Base-by-base conservation (phyloP, 2,329 filamentous ascomycete genomes). In the Berkeleyomyces basicola region DNA sequence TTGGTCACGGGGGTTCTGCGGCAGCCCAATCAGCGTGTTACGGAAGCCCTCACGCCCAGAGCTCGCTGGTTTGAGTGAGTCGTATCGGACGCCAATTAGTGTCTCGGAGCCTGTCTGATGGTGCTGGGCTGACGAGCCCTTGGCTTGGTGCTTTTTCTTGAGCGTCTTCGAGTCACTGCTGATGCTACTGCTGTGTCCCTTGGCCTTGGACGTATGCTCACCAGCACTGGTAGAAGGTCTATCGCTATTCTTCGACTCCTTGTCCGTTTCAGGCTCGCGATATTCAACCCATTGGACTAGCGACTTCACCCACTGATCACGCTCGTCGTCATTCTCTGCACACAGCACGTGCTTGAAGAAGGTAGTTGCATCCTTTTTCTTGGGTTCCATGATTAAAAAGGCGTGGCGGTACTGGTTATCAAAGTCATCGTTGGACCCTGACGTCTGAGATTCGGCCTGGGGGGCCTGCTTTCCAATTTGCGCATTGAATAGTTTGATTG, bases 361-460 rank as follows among this genome's bases (percentile, higher is more conserved):
- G 67, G 87, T 90, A 31, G 80, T 85, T 0, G 90, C 90, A 70
- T 99, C 93, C 73, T 96, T 97, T 73, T 90, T 90, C 77, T 99
- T 99, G 1, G 92, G 92, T 70, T 99, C 93, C 61, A 97, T 72
- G 61, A 99, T 88, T 55, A 97, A 77, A 75, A 99, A 99, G 0
- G 93, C 93, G 74, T 99, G 93, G 4, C 93, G 87, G 71, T 96
- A 99, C 72, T 97, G 90, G 70, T 95, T 95, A 65, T 97, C 93
- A 58, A 83, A 76, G 62, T 96, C 90, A 53, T 95, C 90, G 16
- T 82, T 79, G 4, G 44, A 37, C 4, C 60, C 60, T 4, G 64
- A 44, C 3, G 58, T 14, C 46, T 72, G 71, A n/a, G 75, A 78
- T 64, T 78, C 76, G 62, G 81, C 79, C 66, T 86, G 82, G 33